Percentiles rank a stretch among this genome's conserved stretches.
phyloP scores from a whole-genome alignment of 2,329 filamentous ascomycete species.

The Fusarium sp. region DNA sequence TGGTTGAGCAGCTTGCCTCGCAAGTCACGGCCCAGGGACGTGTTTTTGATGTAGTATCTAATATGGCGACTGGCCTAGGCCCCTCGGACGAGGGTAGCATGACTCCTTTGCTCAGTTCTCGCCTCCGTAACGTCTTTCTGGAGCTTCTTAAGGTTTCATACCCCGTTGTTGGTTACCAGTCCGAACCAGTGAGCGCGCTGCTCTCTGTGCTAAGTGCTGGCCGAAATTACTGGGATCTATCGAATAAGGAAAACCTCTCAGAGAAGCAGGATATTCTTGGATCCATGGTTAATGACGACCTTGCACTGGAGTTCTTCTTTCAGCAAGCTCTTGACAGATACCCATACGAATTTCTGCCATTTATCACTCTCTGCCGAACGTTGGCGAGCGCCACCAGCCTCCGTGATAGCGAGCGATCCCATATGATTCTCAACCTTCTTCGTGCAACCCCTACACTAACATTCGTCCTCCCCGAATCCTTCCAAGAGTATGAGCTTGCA shows the following conservation, averaged over 20 bases:
- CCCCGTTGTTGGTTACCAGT: slow-evolving; percentile 76
- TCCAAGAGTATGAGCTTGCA: slow-evolving; percentile 79
- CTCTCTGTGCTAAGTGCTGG: slow-evolving; percentile 71
- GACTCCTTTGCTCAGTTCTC: slow-evolving; percentile 67
- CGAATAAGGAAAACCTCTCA: slow-evolving; percentile 48
- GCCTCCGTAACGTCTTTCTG: slow-evolving; percentile 72
- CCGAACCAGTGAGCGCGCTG: slow-evolving; percentile 74
- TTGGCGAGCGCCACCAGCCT: slow-evolving; percentile 58
- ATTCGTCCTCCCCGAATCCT: slow-evolving; percentile 76
- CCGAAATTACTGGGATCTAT: slow-evolving; percentile 65
- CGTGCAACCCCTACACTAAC: slow-evolving; percentile 80
- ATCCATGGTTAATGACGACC: slow-evolving; percentile 51
- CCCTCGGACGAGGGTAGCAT: slow-evolving; percentile 59
- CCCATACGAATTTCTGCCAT: slow-evolving; percentile 85
- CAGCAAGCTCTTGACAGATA: slow-evolving; percentile 79
- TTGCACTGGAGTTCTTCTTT: slow-evolving; percentile 69
- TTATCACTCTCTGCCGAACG: slow-evolving; percentile 76
- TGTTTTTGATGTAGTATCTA: slow-evolving; percentile 65
- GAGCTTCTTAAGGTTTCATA: slow-evolving; percentile 77
- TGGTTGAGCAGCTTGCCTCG: slow-evolving; percentile 62
- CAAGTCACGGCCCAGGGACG: slow-evolving; percentile 61
- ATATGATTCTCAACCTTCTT: slow-evolving; percentile 71
- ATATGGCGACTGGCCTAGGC: slow-evolving; percentile 62
- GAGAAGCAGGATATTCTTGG: slow-evolving; percentile 49
- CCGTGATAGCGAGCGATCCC: slow-evolving; percentile 51